Evolutionary conservation across 345 rosid species (phyloP), one percentile per base, ranked within the genome.

Genomic region (Gossypioides kirkii): DNA sequence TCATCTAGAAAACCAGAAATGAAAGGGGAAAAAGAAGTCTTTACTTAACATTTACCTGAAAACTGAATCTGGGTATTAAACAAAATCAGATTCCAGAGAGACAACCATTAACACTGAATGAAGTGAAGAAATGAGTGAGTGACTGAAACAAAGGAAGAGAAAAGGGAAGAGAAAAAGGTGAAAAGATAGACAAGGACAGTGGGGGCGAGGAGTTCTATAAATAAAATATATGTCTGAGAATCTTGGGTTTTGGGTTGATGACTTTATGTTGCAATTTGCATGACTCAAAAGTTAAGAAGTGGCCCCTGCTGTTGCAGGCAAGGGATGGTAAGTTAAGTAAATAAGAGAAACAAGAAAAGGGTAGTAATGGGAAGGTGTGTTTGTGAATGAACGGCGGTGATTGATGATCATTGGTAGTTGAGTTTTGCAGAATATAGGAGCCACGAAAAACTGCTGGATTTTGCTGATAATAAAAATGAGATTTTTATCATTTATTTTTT

Each of bases 171-270:
- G 1, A 20, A 41, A 42, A 10, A 18, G 18, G 6, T 54, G 60
- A 43, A 22, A 12, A 10, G 14, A 54, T 41, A 25, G 52, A 54
- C 60, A 55, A 71, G 23, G 74, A 58, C 72, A 66, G 46, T n/a
- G 20, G 14, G 14, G 69, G 36, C 13, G 69, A 58, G 10, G 23
- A 72, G 49, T 67, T 55, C 63, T 49, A 68, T 23, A 49, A 68
- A 72, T 47, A 47, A 62, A 55, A 23, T 62, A 18, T 36, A 10
- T 64, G 68, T 28, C 66, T 56, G 73, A 65, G 73, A 67, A 77
- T 59, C 73, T 66, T 11, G 69, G 76, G 62, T 10, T 65, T n/a
- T 66, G 73, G 59, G 73, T 12, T 14, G 1, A 26, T 16, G 73
- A 64, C 69, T 42, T 58, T 43, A 14, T 22, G 52, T 43, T 20